Base-by-base conservation (phyloP, 192 early-diverging fungal species). In the Nowakowskiella sp. region DNA sequence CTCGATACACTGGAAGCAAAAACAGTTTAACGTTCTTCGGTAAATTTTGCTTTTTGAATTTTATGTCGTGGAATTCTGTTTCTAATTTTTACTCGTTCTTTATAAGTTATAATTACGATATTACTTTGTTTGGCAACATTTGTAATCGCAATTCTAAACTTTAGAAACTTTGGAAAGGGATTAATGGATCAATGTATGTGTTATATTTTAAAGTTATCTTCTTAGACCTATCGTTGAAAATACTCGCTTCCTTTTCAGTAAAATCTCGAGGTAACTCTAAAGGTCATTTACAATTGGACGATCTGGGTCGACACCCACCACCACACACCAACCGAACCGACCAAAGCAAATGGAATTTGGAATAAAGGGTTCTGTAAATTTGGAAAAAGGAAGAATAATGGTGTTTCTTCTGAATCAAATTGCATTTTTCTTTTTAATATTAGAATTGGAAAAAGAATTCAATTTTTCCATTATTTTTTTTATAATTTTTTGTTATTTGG, bases 1-100 rank as follows among this genome's bases (percentile, higher is more conserved):
- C 25, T 0, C 72, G 75, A 42, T 87, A 76, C 54, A 2, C 30
- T 6, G 73, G 72, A 22, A 73, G 76, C 26, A 59, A 66, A 31
- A 72, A 72, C 21, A 85, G 81, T 54, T 54, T 89, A 31, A 87
- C 79, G 0, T 71, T 89, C 59, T 89, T 87, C 55, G 81, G 81
- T 84, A 78, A 53, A 66, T 53, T 30, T 22, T 42, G 23, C n/a
- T 34, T 44, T 44, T 30, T 43, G 9, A n/a, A 48, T 57, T 25
- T 16, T 22, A 46, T 24, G 13, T 25, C 28, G 44, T 26, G 46
- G 47, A 31, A 72, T 34, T 0, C 16, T 50, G 6, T 61, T 33
- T 2, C 30, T 61, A 9, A 60, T 49, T 42, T 53, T 53, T 1
- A 43, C 51, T 21, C 49, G 55, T 47, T 65, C 65, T n/a, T 19